phyloP scores from a whole-genome alignment of 139 green algal species.

The Monoraphidium neglectum region DNA sequence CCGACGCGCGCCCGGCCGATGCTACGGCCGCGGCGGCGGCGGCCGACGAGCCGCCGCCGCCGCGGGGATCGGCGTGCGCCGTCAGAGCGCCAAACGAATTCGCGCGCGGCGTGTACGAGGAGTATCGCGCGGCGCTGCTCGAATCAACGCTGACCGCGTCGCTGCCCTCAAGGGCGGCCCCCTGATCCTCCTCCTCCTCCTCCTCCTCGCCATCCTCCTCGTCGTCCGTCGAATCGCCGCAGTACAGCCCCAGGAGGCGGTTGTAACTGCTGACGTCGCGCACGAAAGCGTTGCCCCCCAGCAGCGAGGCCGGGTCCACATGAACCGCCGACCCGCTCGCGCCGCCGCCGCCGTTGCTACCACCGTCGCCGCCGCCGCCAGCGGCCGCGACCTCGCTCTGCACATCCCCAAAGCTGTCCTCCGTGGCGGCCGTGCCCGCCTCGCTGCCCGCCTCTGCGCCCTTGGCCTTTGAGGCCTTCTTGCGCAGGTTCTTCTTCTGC shows the following conservation, averaged over 20 bases:
- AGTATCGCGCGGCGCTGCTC: no score
- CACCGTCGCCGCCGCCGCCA: background rate
- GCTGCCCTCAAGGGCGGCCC: background rate
- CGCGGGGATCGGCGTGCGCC: no score
- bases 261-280: no score
- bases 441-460: background rate
- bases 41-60: no score
- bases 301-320: background rate
- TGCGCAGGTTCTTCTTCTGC: slow-evolving; percentile 32
- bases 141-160: background rate
- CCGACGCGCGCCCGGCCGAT: no score
- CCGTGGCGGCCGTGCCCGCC: slow-evolving; percentile 8
- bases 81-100: no score
- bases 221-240: background rate
- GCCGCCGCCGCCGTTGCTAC: background rate
- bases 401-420: background rate
- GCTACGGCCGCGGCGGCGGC: no score
- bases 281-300: background rate
- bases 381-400: background rate
- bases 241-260: no score
- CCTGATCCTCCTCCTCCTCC: background rate
- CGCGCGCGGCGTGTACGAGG: no score
- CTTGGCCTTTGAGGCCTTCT: slow-evolving; percentile 15
- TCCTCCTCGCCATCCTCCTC: background rate
- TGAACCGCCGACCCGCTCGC: background rate